Base-by-base conservation (phyloP, 768 basidiomycete genomes). In the Rubroboletus satanas region DNA sequence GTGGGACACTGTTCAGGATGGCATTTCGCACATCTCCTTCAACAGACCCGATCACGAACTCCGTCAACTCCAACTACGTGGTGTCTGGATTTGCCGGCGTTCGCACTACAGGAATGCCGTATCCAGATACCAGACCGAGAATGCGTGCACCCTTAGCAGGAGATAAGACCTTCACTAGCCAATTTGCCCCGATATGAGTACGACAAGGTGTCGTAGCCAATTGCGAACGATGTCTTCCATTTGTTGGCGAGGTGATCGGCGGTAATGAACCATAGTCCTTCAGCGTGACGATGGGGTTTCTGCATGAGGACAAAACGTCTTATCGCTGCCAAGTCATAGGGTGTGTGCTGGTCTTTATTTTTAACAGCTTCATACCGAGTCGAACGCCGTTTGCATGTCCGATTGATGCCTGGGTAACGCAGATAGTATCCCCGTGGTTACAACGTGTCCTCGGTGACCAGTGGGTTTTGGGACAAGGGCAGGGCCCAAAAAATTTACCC, bases 241-340 rank as follows among this genome's bases (percentile, higher is more conserved):
- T 61, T 45, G 10, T 37, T n/a, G 23, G 55, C 10, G 36, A 23
- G 38, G 35, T 41, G 52, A 38, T 51, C 18, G 33, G 59, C 61
- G 66, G 64, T 61, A 59, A 66, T 68, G 61, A 68, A 61, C 18
- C 18, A 45, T 11, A 28, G 45, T 49, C 41, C n/a, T 46, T 11
- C 17, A 36, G 26, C n/a, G 31, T 36, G 55, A 48, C 15, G 49
- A 26, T 12, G 26, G 38, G 4, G 31, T 21, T 18, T 21, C 18
- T 37, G 37, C 37, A 48, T 12, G 50, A 49, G 51, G 44, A 52
- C 11, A 49, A 35, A 17, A 14, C 17, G 51, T 14, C 51, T 52
- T 47, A 58, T 65, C 50, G 39, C 55, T 48, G 44, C 41, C 48
- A 11, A 14, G 28, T 23, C 8, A 48, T 26, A 36, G 38, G 6